A percentile compares a stretch with the other conserved stretches of the same genome.
Evolutionary conservation across 2,329 filamentous ascomycete species (phyloP).

Genomic region (Exophiala lecanii-corni): DNA sequence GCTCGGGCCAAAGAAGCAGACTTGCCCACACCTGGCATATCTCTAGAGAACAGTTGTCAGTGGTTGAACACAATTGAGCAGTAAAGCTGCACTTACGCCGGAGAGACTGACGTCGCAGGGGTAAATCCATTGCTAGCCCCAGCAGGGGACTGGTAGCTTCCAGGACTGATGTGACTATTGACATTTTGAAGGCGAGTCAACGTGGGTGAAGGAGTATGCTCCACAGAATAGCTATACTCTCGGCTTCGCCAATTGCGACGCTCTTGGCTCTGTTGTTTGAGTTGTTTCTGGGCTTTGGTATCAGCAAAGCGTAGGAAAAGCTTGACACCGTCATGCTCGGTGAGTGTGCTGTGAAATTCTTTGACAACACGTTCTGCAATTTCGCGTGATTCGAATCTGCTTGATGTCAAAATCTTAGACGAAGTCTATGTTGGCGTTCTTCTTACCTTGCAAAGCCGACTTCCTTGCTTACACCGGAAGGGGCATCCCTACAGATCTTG

Average conservation of each 20-base stretch:
- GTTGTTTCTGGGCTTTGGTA: slow-evolving; percentile 90
- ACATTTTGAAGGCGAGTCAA: slow-evolving; percentile 39
- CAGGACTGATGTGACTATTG: slow-evolving; percentile 38
- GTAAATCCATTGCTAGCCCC: slow-evolving; percentile 42
- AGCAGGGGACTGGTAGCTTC: slow-evolving; percentile 41
- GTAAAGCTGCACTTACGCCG: slow-evolving; percentile 37
- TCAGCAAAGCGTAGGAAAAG: slow-evolving; percentile 96
- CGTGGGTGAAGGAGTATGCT: slow-evolving; percentile 43
- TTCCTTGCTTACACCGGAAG: slow-evolving; percentile 83
- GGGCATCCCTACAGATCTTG: slow-evolving; percentile 87
- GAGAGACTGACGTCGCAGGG: slow-evolving; percentile 45
- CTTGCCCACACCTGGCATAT: slow-evolving; percentile 38
- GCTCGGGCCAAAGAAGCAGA: slow-evolving; percentile 32
- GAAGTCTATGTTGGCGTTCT: neutral
- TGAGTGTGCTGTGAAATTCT: slow-evolving; percentile 73
- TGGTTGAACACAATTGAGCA: neutral
- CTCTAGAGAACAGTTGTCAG: slow-evolving; percentile 32
- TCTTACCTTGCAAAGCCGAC: slow-evolving; percentile 92
- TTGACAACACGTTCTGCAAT: slow-evolving; percentile 85
- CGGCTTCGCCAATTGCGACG: slow-evolving; percentile 93
- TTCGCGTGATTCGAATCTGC: slow-evolving; percentile 81
- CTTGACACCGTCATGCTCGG: slow-evolving; percentile 74
- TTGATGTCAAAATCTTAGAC: neutral
- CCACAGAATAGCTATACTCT: slow-evolving; percentile 69
- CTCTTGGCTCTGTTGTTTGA: slow-evolving; percentile 94